A percentile compares a stretch with the other conserved stretches of the same genome.
These are phyloP conservation scores for Russula vinacea DNA, from an alignment of 768 basidiomycete species.

Conservation along the genomic window DNA sequence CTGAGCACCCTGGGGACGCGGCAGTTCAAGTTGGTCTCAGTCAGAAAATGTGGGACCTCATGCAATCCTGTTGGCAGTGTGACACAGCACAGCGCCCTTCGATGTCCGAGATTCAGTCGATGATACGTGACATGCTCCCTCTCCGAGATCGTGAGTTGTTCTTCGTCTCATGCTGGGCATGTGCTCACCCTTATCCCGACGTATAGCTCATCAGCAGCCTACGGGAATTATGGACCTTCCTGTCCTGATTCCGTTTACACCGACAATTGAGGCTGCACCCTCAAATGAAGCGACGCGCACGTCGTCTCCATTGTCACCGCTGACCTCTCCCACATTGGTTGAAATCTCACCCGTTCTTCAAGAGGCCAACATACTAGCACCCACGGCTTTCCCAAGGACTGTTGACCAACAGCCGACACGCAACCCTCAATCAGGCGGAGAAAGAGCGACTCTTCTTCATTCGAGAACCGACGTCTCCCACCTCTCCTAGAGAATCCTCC, in stretches of 20 bases:
- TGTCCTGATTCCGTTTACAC: neutral
- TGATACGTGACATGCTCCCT: conserved; percentile 2
- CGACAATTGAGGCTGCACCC: neutral
- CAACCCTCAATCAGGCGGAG: neutral
- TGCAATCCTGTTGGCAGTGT: conserved; percentile 20
- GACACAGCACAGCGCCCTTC: conserved; percentile 7
- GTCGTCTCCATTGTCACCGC: neutral
- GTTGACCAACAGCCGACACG: neutral
- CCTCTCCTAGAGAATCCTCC: conserved; percentile 10
- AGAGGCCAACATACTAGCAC: neutral
- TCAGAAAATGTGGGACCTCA: conserved; percentile 22
- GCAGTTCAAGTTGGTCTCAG: conserved; percentile 15
- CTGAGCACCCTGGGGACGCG: conserved; percentile 5
- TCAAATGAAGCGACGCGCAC: neutral
- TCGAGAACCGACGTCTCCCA: neutral
- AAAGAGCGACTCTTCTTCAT: neutral
- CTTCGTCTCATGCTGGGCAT: neutral
- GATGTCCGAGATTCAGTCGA: conserved; percentile 2
- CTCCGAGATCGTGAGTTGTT: conserved; percentile 2
- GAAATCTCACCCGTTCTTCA: neutral
- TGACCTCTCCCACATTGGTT: neutral
- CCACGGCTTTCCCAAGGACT: neutral
- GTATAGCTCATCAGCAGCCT: neutral
- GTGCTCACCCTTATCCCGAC: neutral
- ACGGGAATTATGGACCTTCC: neutral